Conservation (phyloP, 1,139 yeast species). For the Sugiyamaella grinbergsii region DNA sequence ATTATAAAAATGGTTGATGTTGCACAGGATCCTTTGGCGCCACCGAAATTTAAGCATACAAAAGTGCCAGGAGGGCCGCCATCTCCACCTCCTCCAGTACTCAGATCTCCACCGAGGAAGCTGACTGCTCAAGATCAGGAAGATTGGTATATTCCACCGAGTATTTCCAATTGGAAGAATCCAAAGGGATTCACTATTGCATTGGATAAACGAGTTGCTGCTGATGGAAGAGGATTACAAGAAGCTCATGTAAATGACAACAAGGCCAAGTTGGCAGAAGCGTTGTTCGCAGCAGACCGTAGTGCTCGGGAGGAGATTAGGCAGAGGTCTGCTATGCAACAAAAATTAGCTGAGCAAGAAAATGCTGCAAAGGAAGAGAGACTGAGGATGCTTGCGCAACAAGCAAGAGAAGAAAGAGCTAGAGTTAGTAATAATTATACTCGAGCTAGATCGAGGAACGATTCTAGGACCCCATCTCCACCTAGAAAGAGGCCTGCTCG, state of each 20-base stretch:
- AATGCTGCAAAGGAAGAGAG: conserved; percentile 61
- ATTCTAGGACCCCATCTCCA: conserved; percentile 1
- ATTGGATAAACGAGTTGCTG: conserved; percentile 73
- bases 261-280: conserved; percentile 65
- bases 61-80: conserved; percentile 73
- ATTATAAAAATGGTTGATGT: conserved; percentile 59
- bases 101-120: conserved; percentile 53
- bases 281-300: conserved; percentile 73
- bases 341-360: conserved; percentile 57
- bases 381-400: conserved; percentile 59
- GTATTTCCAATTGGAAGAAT: conserved; percentile 95
- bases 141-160: conserved; percentile 88
- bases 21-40: conserved; percentile 83
- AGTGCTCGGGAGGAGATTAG: conserved; percentile 72
- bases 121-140: conserved; percentile 76
- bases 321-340: conserved; percentile 58
- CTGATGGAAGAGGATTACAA: conserved; percentile 50
- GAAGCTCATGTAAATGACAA: conserved; percentile 56
- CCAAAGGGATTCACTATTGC: conserved; percentile 87
- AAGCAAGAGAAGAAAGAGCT: conserved; percentile 50
- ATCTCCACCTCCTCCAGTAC: conserved; percentile 63
- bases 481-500: conserved; percentile 16
- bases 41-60: conserved; percentile 72
- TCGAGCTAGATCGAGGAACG: background rate
- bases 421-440: background rate